A percentile compares a stretch with the other conserved stretches of the same genome.
Conservation (phyloP, 148 eudicot genomes). For the Nepenthes mirabilis region DNA sequence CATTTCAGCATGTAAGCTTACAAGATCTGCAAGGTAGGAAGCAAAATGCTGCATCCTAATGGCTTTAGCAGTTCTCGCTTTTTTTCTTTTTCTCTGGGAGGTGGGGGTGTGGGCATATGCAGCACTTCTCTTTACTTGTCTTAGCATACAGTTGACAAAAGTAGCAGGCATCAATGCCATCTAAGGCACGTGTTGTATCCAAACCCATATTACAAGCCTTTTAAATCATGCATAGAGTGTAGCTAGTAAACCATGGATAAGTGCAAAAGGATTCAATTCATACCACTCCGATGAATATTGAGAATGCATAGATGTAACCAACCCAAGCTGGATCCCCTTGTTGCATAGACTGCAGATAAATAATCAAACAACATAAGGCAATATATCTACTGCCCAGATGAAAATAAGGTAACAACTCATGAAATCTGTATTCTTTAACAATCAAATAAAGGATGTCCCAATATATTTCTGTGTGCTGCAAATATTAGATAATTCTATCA, state of each 20-base stretch:
- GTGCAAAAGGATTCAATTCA: conserved; percentile 14
- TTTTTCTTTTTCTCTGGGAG: no score
- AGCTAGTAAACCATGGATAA: neutral
- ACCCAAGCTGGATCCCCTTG: conserved; percentile 82
- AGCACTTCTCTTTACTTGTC: no score
- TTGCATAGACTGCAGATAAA: conserved; percentile 83
- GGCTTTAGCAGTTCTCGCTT: no score
- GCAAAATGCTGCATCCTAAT: no score
- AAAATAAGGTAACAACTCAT: neutral
- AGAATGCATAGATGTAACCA: conserved; percentile 85
- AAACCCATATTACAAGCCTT: neutral
- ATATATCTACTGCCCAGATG: neutral
- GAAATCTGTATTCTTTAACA: no score
- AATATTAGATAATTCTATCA: no score
- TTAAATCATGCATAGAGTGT: neutral
- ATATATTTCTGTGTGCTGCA: no score
- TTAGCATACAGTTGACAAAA: no score
- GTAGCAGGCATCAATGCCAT: no score
- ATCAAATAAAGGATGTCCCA: no score
- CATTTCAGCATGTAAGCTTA: neutral
- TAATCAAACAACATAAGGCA: conserved; percentile 6
- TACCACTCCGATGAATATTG: conserved; percentile 95
- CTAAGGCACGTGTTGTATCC: no score
- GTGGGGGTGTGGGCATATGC: no score
- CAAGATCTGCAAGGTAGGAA: conserved; percentile 12